A percentile compares a stretch with the other conserved stretches of the same genome.
Conservation (phyloP, 2,329 filamentous ascomycete species). For the Xylariaceae sp. region DNA sequence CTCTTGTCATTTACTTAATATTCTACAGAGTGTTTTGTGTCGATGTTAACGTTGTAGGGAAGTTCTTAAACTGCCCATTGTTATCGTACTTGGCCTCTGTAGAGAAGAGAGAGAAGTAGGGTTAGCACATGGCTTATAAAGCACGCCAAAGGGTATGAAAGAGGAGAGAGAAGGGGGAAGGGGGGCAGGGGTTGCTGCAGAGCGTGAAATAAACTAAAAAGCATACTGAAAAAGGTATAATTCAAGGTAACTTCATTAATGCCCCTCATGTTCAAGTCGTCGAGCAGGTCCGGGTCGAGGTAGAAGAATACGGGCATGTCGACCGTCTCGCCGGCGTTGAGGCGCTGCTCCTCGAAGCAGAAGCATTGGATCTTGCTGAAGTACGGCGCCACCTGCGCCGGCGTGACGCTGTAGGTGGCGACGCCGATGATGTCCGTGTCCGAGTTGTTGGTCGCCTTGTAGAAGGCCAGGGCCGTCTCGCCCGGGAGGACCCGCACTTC, state of each 20-base stretch:
- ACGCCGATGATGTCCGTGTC: conserved; percentile 94
- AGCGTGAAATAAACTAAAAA: conserved; percentile 18
- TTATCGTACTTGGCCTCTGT: conserved; percentile 80
- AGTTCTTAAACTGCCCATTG: conserved; percentile 58
- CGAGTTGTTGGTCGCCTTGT: conserved; percentile 89
- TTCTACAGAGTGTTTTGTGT: too few relatives aligned
- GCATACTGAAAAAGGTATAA: conserved; percentile 96
- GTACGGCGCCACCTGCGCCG: conserved; percentile 90
- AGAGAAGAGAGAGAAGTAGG: not conserved
- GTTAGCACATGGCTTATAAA: not conserved
- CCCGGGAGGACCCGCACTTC: conserved; percentile 93
- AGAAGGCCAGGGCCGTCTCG: conserved; percentile 95
- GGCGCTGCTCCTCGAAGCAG: conserved; percentile 93
- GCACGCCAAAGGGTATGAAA: not conserved
- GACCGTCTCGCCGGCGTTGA: conserved; percentile 93
- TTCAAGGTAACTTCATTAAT: conserved; percentile 93
- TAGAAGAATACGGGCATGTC: conserved; percentile 99
- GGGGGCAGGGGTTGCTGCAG: not conserved
- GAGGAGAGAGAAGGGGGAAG: not conserved
- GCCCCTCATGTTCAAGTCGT: conserved; percentile 85
- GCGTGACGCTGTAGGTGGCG: conserved; percentile 95
- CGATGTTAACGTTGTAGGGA: too few relatives aligned
- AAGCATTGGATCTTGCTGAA: conserved; percentile 99
- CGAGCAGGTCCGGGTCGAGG: conserved; percentile 90
- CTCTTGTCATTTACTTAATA: too few relatives aligned